Conservation (phyloP, 2,329 filamentous ascomycete genomes). For the Fusarium sp. region DNA sequence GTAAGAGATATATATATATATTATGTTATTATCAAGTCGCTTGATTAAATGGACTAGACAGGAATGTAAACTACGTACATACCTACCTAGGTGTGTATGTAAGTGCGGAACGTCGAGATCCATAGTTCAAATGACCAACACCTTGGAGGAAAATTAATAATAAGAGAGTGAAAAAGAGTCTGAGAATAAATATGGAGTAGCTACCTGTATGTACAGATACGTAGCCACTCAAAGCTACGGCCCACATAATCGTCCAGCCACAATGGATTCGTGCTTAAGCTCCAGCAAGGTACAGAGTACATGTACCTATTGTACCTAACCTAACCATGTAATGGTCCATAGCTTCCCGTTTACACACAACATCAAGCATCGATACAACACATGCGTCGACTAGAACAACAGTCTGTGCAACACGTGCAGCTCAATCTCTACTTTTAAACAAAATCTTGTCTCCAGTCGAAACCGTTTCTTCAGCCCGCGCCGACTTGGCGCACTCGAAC, state of each 20-base stretch:
- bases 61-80: no score
- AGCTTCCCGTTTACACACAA: constrained; percentile 15
- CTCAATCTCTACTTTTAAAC: not conserved
- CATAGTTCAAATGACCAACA: constrained; percentile 86
- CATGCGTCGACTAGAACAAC: constrained; percentile 1
- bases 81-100: no score
- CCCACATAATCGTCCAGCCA: constrained; percentile 2
- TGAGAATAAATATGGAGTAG: not conserved
- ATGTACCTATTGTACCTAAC: no score
- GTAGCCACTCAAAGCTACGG: constrained; percentile 25
- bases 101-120: constrained; percentile 70
- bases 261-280: not conserved
- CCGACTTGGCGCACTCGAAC: constrained; percentile 11
- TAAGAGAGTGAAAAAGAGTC: no score
- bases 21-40: no score
- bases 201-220: no score
- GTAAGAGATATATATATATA: no score
- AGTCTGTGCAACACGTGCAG: constrained; percentile 2
- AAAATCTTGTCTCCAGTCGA: not conserved
- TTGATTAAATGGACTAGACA: no score
- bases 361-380: constrained; percentile 14
- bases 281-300: no score
- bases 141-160: constrained; percentile 63
- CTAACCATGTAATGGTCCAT: no score
- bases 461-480: constrained; percentile 1